These are phyloP conservation scores for Lentinula aciculospora DNA, from an alignment of 768 basidiomycete species.

Conservation along the genomic window DNA sequence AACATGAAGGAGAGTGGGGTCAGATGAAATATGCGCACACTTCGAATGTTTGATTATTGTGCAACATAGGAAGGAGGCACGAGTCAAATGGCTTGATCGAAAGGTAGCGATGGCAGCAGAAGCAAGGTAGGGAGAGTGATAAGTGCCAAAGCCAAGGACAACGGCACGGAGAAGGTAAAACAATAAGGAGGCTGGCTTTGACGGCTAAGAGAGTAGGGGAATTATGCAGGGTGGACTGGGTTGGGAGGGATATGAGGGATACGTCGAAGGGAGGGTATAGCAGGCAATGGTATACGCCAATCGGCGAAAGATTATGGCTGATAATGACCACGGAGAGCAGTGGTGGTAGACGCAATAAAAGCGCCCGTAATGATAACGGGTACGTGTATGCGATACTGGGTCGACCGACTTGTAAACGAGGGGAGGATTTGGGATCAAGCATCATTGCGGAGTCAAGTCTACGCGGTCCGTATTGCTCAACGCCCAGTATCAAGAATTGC, in stretches of 20 bases:
- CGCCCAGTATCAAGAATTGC: conserved; percentile 47
- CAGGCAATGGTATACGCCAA: background rate
- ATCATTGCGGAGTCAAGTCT: background rate
- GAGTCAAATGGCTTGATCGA: background rate
- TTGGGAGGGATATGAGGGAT: background rate
- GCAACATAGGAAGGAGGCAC: background rate
- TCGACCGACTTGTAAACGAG: background rate
- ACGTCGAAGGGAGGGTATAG: background rate
- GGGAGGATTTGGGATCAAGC: background rate
- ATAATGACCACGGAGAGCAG: background rate
- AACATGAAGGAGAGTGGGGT: background rate
- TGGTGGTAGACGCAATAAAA: background rate
- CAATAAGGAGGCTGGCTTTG: background rate
- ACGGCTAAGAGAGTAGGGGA: background rate
- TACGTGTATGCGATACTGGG: background rate
- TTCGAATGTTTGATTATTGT: background rate
- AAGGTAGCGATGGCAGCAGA: background rate
- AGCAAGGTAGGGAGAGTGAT: background rate
- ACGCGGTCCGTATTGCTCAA: conserved; percentile 5
- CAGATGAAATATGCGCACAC: background rate
- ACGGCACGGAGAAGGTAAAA: background rate
- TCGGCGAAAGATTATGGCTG: background rate
- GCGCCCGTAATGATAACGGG: background rate
- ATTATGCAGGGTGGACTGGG: background rate
- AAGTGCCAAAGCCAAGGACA: background rate